Evolutionary conservation across 1,284 basidiomycete species (phyloP).

Genomic region (Sanghuangporus sanghuang): DNA sequence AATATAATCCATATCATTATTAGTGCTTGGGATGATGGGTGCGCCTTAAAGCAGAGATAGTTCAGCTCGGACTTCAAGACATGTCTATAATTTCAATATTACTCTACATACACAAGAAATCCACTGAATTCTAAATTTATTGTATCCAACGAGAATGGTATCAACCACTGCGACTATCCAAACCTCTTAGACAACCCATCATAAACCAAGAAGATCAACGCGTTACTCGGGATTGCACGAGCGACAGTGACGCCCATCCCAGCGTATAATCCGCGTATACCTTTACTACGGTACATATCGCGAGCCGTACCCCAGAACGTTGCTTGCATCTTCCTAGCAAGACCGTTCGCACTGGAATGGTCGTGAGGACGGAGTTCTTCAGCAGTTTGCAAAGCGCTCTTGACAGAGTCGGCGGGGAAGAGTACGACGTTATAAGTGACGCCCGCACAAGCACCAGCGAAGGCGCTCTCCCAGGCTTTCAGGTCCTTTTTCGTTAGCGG

Average conservation of each 20-base stretch:
- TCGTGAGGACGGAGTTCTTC: conserved; percentile 70
- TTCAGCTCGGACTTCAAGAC: neutral
- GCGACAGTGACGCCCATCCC: conserved; percentile 94
- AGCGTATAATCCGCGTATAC: conserved; percentile 85
- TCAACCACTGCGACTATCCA: neutral
- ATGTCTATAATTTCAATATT: neutral
- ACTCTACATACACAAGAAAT: neutral
- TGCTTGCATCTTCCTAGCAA: conserved; percentile 29
- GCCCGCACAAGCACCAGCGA: conserved; percentile 84
- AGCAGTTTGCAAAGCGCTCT: conserved; percentile 93
- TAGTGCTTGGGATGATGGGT: neutral
- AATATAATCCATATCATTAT: neutral
- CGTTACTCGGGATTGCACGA: conserved; percentile 84
- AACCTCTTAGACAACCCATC: conserved; percentile 67
- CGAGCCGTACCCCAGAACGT: conserved; percentile 70
- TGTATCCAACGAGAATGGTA: neutral
- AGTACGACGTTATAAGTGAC: conserved; percentile 81
- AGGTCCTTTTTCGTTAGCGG: conserved; percentile 40
- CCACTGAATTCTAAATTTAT: neutral
- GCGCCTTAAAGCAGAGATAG: neutral
- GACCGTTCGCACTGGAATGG: neutral
- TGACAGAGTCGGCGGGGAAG: conserved; percentile 93
- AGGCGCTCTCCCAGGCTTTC: conserved; percentile 74
- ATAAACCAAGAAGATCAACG: conserved; percentile 88
- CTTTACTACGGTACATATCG: conserved; percentile 74